Evolutionary conservation across 2,329 filamentous ascomycete species (phyloP).

Genomic region (Periconia digitata): DNA sequence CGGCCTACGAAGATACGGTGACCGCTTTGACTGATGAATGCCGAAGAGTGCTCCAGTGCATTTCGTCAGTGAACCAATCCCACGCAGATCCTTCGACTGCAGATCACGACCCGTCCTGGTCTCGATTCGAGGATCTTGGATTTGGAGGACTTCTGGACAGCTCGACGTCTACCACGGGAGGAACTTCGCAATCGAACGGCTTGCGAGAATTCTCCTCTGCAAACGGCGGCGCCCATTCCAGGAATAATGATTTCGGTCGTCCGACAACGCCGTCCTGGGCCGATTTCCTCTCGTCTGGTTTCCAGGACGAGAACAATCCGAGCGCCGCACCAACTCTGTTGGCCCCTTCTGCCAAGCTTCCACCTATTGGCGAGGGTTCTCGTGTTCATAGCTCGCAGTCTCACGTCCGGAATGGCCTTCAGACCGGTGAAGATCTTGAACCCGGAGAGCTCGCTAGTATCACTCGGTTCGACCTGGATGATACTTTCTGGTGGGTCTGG

Average conservation of each 20-base stretch:
- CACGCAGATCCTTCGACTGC: slow-evolving; percentile 47
- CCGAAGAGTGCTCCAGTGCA: slow-evolving; percentile 81
- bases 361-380: slow-evolving; percentile 69
- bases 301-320: slow-evolving; percentile 74
- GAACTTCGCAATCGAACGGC: slow-evolving; percentile 20
- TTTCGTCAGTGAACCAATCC: slow-evolving; percentile 84
- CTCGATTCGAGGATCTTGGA: slow-evolving; percentile 91
- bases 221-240: slow-evolving; percentile 67
- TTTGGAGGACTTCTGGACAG: slow-evolving; percentile 78
- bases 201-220: slow-evolving; percentile 76
- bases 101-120: slow-evolving; percentile 81
- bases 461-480: slow-evolving; percentile 79
- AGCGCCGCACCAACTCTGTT: slow-evolving; percentile 67
- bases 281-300: slow-evolving; percentile 93
- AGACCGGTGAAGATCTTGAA: slow-evolving; percentile 72
- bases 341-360: slow-evolving; percentile 90
- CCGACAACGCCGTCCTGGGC: slow-evolving; percentile 98
- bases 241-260: slow-evolving; percentile 67
- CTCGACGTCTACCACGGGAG: slow-evolving; percentile 47
- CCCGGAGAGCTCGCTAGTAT: slow-evolving; percentile 96
- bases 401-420: slow-evolving; percentile 64
- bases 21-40: slow-evolving; percentile 91
- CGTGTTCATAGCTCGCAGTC: slow-evolving; percentile 86
- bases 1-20: slow-evolving; percentile 86
- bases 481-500: slow-evolving; percentile 99